Conservation (phyloP, 176 grass and related monocot genomes). For the Microstegium vimineum region DNA sequence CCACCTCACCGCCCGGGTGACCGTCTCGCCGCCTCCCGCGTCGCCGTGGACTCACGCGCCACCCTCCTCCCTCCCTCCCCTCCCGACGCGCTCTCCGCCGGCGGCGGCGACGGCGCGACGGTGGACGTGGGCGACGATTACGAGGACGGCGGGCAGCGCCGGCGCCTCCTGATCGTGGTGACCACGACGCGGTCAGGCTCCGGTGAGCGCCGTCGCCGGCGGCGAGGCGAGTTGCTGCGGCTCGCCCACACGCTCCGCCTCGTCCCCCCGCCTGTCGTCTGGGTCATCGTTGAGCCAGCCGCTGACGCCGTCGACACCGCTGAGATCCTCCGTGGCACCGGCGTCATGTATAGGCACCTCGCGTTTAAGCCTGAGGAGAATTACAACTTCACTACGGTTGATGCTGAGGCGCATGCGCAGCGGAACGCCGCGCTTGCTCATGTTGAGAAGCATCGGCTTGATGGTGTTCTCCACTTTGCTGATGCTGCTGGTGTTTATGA, state of each 20-base stretch:
- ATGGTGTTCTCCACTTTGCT: slow-evolving; percentile 79
- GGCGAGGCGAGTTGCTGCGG: slow-evolving; percentile 46
- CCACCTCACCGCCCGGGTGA: slow-evolving; percentile 8
- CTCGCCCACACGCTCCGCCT: slow-evolving; percentile 71
- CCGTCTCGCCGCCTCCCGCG: slow-evolving; percentile 21
- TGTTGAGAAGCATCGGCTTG: slow-evolving; percentile 81
- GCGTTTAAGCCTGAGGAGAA: slow-evolving; percentile 78
- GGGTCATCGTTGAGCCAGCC: slow-evolving; percentile 79
- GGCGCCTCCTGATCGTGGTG: slow-evolving; percentile 61
- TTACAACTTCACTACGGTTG: slow-evolving; percentile 65
- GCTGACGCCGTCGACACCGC: slow-evolving; percentile 47
- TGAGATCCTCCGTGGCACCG: slow-evolving; percentile 65
- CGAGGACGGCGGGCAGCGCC: not conserved
- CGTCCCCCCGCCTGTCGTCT: slow-evolving; percentile 70
- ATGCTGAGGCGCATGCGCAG: slow-evolving; percentile 75
- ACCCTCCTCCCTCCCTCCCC: not conserved
- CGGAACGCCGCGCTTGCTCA: slow-evolving; percentile 78
- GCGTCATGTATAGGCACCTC: slow-evolving; percentile 95
- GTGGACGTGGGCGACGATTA: slow-evolving; percentile 46
- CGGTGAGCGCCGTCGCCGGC: slow-evolving; percentile 33
- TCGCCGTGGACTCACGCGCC: slow-evolving; percentile 20
- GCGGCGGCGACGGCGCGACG: not conserved
- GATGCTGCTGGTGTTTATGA: slow-evolving; percentile 62
- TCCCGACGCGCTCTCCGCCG: not conserved
- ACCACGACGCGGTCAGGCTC: slow-evolving; percentile 66